These are phyloP conservation scores for Claviceps pazoutovae DNA, from an alignment of 2,329 filamentous ascomycete genomes.

Conservation along the genomic window DNA sequence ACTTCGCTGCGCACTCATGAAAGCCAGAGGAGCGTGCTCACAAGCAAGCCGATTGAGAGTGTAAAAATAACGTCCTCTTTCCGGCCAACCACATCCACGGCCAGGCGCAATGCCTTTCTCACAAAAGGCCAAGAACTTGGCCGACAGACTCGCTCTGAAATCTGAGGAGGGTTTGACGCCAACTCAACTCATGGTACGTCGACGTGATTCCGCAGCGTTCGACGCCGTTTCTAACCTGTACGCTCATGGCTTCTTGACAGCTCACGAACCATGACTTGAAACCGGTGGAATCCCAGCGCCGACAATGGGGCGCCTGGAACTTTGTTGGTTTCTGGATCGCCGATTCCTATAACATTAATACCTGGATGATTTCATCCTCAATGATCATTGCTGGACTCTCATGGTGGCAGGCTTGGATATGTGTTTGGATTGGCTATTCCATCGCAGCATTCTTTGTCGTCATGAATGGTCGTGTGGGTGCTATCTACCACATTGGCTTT, in stretches of 20 bases:
- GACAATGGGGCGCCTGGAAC: constrained; percentile 78
- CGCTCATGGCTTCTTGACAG: constrained; percentile 19
- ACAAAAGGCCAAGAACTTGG: constrained; percentile 23
- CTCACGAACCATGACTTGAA: constrained; percentile 76
- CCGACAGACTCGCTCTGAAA: constrained; percentile 55
- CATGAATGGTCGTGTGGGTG: constrained; percentile 69
- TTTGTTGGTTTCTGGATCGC: constrained; percentile 82
- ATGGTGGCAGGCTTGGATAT: constrained; percentile 89
- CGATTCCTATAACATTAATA: constrained; percentile 80
- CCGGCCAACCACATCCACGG: neutral
- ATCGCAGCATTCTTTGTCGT: constrained; percentile 65
- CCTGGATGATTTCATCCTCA: constrained; percentile 83
- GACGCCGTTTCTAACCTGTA: neutral
- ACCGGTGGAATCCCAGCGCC: constrained; percentile 61
- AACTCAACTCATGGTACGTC: constrained; percentile 60
- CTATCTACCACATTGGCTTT: constrained; percentile 79
- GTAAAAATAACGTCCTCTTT: neutral
- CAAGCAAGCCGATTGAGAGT: neutral
- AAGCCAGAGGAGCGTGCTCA: too few species aligned
- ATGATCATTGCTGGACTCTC: constrained; percentile 67
- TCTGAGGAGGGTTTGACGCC: constrained; percentile 63
- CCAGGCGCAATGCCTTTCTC: constrained; percentile 1
- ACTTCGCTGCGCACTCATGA: too few species aligned
- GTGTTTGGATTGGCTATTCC: constrained; percentile 74
- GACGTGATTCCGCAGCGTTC: neutral